Conservation (phyloP, 1,284 basidiomycete genomes). For the Pterulicium gracile region DNA sequence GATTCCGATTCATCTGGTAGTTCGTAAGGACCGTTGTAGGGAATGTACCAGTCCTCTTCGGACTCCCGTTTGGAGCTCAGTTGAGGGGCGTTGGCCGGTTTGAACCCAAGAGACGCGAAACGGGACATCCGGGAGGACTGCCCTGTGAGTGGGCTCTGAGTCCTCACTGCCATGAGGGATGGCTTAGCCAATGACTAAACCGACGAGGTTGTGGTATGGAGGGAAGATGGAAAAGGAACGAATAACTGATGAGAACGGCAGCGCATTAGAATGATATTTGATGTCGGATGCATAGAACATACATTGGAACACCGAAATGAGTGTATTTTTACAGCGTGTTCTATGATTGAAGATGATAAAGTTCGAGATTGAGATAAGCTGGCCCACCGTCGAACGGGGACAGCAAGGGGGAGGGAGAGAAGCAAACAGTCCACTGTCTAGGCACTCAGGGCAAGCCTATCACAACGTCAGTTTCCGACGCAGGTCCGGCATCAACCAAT, state of each 20-base stretch:
- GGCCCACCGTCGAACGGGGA: no score
- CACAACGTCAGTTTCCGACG: no score
- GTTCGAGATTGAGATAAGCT: no score
- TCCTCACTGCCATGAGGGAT: constrained; percentile 13
- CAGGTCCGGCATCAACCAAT: no score
- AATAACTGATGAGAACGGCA: constrained; percentile 1
- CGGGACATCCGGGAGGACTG: constrained; percentile 26
- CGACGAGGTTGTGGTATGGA: neutral
- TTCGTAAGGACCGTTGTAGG: constrained; percentile 53
- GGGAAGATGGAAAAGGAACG: neutral
- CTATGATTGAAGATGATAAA: no score
- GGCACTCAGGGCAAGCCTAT: no score
- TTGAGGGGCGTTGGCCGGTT: constrained; percentile 13
- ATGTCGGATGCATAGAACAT: neutral
- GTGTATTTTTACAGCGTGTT: no score
- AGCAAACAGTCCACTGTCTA: no score
- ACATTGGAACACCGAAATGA: no score
- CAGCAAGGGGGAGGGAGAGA: no score
- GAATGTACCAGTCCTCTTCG: constrained; percentile 50
- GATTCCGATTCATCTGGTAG: constrained; percentile 12
- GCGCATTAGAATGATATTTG: neutral
- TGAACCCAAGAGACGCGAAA: constrained; percentile 13
- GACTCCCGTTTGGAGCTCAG: constrained; percentile 10
- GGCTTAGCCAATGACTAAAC: no score
- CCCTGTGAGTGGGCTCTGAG: constrained; percentile 17